Conservation (phyloP, 306 rosid genomes). For the Rubus idaeus region DNA sequence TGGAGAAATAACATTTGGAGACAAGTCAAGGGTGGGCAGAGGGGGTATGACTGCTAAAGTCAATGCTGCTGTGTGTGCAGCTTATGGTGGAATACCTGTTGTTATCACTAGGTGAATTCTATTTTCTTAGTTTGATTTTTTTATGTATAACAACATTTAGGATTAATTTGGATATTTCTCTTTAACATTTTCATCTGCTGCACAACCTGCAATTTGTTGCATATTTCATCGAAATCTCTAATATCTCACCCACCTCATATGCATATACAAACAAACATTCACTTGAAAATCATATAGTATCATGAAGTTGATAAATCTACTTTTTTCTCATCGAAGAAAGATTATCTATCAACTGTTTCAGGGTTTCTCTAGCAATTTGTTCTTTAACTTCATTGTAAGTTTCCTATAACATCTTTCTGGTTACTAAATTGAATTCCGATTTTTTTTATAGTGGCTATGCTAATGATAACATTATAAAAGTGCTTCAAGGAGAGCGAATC, state of each 20-base stretch:
- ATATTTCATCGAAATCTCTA: not conserved
- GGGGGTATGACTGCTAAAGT: constrained; percentile 96
- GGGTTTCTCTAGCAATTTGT: not conserved
- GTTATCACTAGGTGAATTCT: constrained; percentile 75
- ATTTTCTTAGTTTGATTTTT: not conserved
- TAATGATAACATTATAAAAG: constrained; percentile 66
- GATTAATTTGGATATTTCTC: not conserved
- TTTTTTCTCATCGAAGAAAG: not conserved
- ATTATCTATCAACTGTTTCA: not conserved
- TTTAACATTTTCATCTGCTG: not conserved
- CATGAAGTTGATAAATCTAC: not conserved
- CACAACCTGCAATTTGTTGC: not conserved
- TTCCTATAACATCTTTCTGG: constrained; percentile 13
- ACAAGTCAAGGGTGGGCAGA: constrained; percentile 82
- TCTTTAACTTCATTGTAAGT: not conserved
- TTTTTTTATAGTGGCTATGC: constrained; percentile 55
- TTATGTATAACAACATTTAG: not conserved
- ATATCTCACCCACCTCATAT: not conserved
- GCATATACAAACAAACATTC: not conserved
- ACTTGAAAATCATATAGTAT: not conserved
- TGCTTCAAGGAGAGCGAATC: constrained; percentile 71
- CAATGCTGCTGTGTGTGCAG: constrained; percentile 74
- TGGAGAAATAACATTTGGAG: constrained; percentile 75
- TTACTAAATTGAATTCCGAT: constrained; percentile 19
- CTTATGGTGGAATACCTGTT: constrained; percentile 77